Evolutionary conservation across 306 rosid species (phyloP).

Genomic region (Trifolium fragiferum): DNA sequence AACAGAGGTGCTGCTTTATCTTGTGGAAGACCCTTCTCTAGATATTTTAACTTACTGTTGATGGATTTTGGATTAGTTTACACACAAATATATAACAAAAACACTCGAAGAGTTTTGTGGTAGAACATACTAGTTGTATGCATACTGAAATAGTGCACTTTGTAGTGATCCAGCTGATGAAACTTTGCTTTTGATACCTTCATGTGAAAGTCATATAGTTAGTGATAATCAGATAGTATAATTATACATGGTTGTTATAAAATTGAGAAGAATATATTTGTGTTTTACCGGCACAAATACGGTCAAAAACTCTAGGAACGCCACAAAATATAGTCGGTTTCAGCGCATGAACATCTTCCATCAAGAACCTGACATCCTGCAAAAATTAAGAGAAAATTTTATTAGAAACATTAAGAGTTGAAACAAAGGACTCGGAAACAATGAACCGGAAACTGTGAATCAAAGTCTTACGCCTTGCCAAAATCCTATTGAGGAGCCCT

Average conservation of each 20-base stretch:
- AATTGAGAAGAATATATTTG: neutral
- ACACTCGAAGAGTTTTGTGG: neutral
- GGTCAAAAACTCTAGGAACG: slow-evolving; percentile 93
- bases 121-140: slow-evolving; percentile 74
- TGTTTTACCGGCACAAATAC: slow-evolving; percentile 62
- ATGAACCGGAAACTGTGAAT: slow-evolving; percentile 12
- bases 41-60: slow-evolving; percentile 71
- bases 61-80: slow-evolving; percentile 43
- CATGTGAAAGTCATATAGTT: slow-evolving; percentile 18
- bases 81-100: slow-evolving; percentile 23
- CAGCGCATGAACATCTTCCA: slow-evolving; percentile 79
- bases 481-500: slow-evolving; percentile 58
- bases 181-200: slow-evolving; percentile 68
- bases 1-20: slow-evolving; percentile 81
- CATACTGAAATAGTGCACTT: slow-evolving; percentile 72
- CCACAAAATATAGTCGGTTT: slow-evolving; percentile 89
- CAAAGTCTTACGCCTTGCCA: slow-evolving; percentile 69
- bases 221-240: neutral
- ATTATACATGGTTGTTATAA: slow-evolving; percentile 3
- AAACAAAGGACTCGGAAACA: slow-evolving; percentile 22
- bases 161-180: slow-evolving; percentile 67
- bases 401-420: slow-evolving; percentile 27
- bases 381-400: slow-evolving; percentile 33
- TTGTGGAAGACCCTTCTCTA: slow-evolving; percentile 82
- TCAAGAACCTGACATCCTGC: slow-evolving; percentile 82